These are phyloP conservation scores for Candida nitratophila DNA, from an alignment of 805 yeast genomes.

Conservation along the genomic window DNA sequence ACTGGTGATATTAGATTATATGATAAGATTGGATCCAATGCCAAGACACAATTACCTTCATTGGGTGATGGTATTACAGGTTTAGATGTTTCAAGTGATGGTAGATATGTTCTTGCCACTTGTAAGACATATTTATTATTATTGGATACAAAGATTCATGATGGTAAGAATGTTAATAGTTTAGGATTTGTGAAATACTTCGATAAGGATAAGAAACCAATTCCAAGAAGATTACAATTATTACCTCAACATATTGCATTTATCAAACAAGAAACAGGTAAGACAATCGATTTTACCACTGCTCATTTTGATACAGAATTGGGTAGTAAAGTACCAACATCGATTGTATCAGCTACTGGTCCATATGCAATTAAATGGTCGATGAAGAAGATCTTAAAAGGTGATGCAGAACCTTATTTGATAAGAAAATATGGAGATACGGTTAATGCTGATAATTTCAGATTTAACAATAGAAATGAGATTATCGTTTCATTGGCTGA, in stretches of 20 bases:
- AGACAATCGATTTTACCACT: constrained; percentile 51
- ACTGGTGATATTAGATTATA: constrained; percentile 73
- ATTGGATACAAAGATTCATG: constrained; percentile 57
- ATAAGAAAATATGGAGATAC: constrained; percentile 55
- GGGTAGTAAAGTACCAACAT: constrained; percentile 47
- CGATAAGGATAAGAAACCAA: constrained; percentile 58
- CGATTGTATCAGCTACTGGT: constrained; percentile 73
- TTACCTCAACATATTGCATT: constrained; percentile 66
- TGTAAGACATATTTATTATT: constrained; percentile 65
- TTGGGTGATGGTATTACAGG: constrained; percentile 70
- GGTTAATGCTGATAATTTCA: constrained; percentile 73
- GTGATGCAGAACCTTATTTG: constrained; percentile 47
- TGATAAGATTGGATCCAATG: constrained; percentile 65
- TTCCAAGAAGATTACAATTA: constrained; percentile 59
- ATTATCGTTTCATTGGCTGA: constrained; percentile 69
- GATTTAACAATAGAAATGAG: constrained; percentile 61
- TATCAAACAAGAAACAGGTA: constrained; percentile 44
- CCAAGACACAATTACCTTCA: constrained; percentile 76
- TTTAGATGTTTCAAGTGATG: constrained; percentile 69
- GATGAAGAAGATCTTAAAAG: constrained; percentile 47
- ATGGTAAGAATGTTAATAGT: constrained; percentile 51
- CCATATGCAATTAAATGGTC: constrained; percentile 83
- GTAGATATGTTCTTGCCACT: constrained; percentile 77
- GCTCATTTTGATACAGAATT: constrained; percentile 74
- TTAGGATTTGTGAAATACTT: constrained; percentile 62